phyloP scores from a whole-genome alignment of 345 rosid species.

The Rhizophora apiculata region DNA sequence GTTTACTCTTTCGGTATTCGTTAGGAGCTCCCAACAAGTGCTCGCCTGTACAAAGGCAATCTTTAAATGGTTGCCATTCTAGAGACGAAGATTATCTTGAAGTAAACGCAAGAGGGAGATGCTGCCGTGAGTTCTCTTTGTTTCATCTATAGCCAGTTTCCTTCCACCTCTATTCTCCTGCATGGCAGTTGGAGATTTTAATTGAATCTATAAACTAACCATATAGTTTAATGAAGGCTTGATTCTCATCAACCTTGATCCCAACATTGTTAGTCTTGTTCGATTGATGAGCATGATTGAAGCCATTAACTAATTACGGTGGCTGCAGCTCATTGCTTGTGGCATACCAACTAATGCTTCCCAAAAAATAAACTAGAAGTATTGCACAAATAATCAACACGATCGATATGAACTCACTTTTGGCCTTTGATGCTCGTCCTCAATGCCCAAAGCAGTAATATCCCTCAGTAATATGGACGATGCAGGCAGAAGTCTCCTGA shows the following conservation, averaged over 20 bases:
- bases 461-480: slow-evolving; percentile 65
- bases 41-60: neutral
- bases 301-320: neutral
- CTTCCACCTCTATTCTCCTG: slow-evolving; percentile 61
- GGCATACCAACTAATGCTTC: neutral
- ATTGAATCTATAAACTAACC: slow-evolving; percentile 1
- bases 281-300: neutral
- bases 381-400: neutral
- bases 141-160: slow-evolving; percentile 32
- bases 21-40: neutral
- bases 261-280: neutral
- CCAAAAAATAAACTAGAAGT: neutral
- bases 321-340: neutral
- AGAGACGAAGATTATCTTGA: slow-evolving; percentile 31
- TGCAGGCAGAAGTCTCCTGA: slow-evolving; percentile 81
- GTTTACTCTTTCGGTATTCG: too few relatives aligned
- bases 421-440: slow-evolving; percentile 59
- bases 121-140: slow-evolving; percentile 66
- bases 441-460: slow-evolving; percentile 44
- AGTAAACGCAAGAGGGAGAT: slow-evolving; percentile 59
- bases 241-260: neutral
- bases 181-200: slow-evolving; percentile 9
- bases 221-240: neutral
- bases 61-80: neutral
- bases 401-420: slow-evolving; percentile 41